phyloP scores from a whole-genome alignment of 768 basidiomycete species.

The Pleurotus cornucopiae region DNA sequence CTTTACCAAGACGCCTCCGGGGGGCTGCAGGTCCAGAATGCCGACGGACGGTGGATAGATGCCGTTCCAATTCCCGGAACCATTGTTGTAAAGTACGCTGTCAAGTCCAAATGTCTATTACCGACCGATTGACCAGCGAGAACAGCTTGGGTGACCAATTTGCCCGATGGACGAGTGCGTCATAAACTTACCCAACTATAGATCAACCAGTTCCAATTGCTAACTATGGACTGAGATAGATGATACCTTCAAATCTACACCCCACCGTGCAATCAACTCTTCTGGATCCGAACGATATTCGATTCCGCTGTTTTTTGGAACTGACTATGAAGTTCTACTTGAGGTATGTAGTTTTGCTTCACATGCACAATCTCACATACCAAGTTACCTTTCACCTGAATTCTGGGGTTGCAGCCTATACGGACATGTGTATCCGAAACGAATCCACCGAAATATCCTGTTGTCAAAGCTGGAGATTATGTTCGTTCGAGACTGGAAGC shows the following conservation, averaged over 20 bases:
- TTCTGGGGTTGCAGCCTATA: conserved; percentile 34
- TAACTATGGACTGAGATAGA: conserved; percentile 38
- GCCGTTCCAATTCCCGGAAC: conserved; percentile 78
- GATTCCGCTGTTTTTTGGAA: conserved; percentile 88
- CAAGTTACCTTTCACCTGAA: no score
- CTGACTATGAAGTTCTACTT: conserved; percentile 78
- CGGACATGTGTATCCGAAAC: conserved; percentile 43
- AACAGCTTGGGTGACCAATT: conserved; percentile 80
- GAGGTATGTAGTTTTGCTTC: conserved; percentile 41
- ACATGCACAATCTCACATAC: no score
- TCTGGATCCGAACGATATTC: conserved; percentile 72
- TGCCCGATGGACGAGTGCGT: conserved; percentile 82
- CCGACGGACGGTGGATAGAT: conserved; percentile 74
- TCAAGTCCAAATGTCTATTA: neutral
- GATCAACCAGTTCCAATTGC: neutral
- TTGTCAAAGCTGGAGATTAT: conserved; percentile 79
- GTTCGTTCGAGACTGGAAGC: conserved; percentile 69
- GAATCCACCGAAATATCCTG: conserved; percentile 56
- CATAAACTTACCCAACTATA: neutral
- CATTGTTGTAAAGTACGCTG: conserved; percentile 76
- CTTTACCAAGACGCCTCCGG: conserved; percentile 78
- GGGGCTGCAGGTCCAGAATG: conserved; percentile 80
- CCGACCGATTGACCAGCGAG: neutral
- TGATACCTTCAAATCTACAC: conserved; percentile 86
- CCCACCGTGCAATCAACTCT: conserved; percentile 81